Percentiles rank a stretch among this genome's conserved stretches.
phyloP scores from a whole-genome alignment of 768 basidiomycete species.

The Hydnomerulius pinastri region DNA sequence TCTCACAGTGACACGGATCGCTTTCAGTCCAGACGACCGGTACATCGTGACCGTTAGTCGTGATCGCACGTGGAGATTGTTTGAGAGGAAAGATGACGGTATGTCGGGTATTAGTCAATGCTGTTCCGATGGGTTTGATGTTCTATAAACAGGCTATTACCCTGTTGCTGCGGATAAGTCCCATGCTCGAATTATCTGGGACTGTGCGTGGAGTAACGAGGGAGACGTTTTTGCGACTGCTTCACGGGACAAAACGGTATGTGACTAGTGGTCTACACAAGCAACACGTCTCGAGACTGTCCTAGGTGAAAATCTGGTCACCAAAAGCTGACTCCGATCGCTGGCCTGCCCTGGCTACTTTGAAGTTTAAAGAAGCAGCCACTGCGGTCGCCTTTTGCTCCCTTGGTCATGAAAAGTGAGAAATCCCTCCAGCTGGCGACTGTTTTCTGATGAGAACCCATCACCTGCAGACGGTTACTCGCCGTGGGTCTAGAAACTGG shows the following conservation, averaged over 20 bases:
- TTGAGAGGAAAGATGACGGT: constrained; percentile 52
- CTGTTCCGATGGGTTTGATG: background rate
- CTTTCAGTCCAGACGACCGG: constrained; percentile 85
- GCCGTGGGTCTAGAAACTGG: constrained; percentile 89
- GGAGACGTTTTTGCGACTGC: constrained; percentile 87
- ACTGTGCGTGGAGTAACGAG: constrained; percentile 83
- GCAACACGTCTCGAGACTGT: background rate
- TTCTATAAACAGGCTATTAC: constrained; percentile 49
- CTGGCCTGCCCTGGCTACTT: constrained; percentile 60
- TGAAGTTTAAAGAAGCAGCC: constrained; percentile 75
- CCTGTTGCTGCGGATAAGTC: constrained; percentile 75
- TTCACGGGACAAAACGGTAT: constrained; percentile 91
- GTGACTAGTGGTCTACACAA: constrained; percentile 13
- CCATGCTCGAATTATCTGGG: constrained; percentile 94
- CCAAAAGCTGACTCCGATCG: constrained; percentile 33
- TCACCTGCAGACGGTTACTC: constrained; percentile 48
- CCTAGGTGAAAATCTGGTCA: constrained; percentile 85
- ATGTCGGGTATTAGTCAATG: background rate
- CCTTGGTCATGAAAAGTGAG: constrained; percentile 43
- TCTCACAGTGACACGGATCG: constrained; percentile 87
- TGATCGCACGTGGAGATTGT: constrained; percentile 91
- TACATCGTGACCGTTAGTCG: constrained; percentile 83
- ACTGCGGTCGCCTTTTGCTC: constrained; percentile 77
- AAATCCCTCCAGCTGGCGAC: background rate
- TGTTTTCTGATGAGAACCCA: constrained; percentile 2